A percentile compares a stretch with the other conserved stretches of the same genome.
Evolutionary conservation across 768 basidiomycete species (phyloP).

Genomic region (Amanita phalloides): DNA sequence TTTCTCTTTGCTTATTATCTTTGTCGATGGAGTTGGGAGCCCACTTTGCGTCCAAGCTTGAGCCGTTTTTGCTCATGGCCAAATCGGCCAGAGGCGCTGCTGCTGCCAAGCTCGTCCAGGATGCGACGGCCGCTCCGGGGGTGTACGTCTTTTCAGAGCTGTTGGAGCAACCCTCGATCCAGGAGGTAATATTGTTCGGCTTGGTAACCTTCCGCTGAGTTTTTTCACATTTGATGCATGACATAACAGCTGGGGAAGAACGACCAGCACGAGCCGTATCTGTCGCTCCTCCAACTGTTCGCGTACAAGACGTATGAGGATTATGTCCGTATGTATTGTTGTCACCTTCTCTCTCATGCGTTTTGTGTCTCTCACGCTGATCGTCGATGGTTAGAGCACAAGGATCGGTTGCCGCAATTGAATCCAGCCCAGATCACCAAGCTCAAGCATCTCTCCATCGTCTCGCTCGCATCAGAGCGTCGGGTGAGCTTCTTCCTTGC

Average conservation of each 20-base stretch:
- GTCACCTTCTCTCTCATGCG: not conserved
- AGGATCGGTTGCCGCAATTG: conserved; percentile 49
- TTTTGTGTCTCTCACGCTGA: not conserved
- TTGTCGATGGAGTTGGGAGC: conserved; percentile 51
- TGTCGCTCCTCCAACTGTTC: conserved; percentile 72
- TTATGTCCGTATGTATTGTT: conserved; percentile 51
- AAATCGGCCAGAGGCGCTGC: conserved; percentile 89
- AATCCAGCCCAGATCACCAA: conserved; percentile 71
- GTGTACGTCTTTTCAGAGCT: conserved; percentile 91
- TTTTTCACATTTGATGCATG: too few relatives aligned
- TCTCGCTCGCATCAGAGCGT: conserved; percentile 66
- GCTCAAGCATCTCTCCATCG: conserved; percentile 88
- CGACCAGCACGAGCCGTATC: conserved; percentile 52
- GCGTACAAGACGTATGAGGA: conserved; percentile 82
- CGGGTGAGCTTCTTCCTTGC: conserved; percentile 39
- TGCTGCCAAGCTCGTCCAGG: conserved; percentile 79
- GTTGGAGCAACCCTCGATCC: conserved; percentile 70
- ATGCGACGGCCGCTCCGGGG: conserved; percentile 82
- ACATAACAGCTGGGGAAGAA: conserved; percentile 47
- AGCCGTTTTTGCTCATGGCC: conserved; percentile 87
- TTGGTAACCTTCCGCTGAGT: too few relatives aligned
- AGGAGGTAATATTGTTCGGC: conserved; percentile 37
- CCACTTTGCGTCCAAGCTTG: conserved; percentile 59
- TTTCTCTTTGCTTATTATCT: too few relatives aligned
- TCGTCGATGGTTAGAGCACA: too few relatives aligned